These are phyloP conservation scores for Asterochloris sp. DNA, from an alignment of 139 green algal species.

Conservation along the genomic window DNA sequence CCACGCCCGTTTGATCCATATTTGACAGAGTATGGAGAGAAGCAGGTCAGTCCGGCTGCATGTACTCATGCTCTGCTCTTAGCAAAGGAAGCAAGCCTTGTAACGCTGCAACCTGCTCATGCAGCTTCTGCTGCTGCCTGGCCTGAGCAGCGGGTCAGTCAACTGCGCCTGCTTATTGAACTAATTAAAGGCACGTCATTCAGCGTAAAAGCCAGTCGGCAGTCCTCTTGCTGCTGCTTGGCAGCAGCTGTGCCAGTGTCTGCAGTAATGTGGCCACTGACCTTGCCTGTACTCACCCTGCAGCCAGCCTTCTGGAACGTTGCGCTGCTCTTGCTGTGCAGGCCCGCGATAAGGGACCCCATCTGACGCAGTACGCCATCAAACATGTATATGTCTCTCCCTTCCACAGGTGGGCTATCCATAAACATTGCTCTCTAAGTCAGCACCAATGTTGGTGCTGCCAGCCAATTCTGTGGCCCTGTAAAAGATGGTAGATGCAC, in stretches of 20 bases:
- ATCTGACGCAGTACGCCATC: conserved; percentile 21
- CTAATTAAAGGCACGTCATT: too few relatives aligned
- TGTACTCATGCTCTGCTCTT: neutral
- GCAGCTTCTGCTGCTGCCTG: neutral
- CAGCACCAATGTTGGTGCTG: neutral
- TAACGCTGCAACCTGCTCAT: neutral
- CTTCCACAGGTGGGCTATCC: conserved; percentile 7
- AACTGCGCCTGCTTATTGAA: too few relatives aligned
- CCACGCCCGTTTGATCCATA: conserved; percentile 19
- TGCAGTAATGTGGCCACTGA: too few relatives aligned
- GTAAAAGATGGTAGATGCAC: too few relatives aligned
- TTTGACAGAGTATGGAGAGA: conserved; percentile 9
- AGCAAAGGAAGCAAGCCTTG: neutral
- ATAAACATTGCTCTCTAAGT: neutral
- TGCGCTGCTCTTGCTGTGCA: neutral
- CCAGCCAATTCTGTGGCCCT: too few relatives aligned
- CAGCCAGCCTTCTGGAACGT: too few relatives aligned
- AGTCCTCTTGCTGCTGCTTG: too few relatives aligned
- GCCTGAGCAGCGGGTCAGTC: too few relatives aligned
- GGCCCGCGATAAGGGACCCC: conserved; percentile 4
- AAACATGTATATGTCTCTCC: conserved; percentile 19
- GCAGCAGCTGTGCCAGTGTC: too few relatives aligned
- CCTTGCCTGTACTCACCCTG: too few relatives aligned
- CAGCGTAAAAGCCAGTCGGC: too few relatives aligned
- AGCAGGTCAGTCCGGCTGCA: conserved; percentile 1